Percentiles rank a stretch among this genome's conserved stretches.
These are phyloP conservation scores for Rhodomyrtus psidioides DNA, from an alignment of 441 rosid species.

Conservation along the genomic window DNA sequence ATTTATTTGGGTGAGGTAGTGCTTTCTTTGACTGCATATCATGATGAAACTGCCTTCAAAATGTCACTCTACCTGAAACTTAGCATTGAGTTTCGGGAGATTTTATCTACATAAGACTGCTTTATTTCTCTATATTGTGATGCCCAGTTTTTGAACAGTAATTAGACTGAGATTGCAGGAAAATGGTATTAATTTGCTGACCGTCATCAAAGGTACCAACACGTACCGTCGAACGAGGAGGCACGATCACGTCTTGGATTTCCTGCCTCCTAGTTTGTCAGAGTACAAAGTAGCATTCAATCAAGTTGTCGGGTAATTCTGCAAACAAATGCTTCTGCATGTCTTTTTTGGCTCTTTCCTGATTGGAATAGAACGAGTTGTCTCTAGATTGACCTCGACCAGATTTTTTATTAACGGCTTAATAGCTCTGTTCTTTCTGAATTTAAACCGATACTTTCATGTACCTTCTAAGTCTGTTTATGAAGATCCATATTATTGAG, in stretches of 20 bases:
- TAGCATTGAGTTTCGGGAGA: not conserved
- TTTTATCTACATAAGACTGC: not conserved
- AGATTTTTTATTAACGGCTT: not conserved
- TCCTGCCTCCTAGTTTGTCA: constrained; percentile 69
- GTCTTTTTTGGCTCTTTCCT: not conserved
- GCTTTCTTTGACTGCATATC: not conserved
- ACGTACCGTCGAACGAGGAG: constrained; percentile 57
- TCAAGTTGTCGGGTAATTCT: constrained; percentile 37
- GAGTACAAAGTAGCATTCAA: constrained; percentile 36
- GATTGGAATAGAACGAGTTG: not conserved
- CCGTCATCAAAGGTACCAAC: constrained; percentile 64
- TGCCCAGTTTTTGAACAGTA: not conserved
- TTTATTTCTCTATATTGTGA: not conserved
- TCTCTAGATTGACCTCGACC: not conserved
- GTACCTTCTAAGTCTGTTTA: not conserved
- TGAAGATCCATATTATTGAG: not conserved
- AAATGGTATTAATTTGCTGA: constrained; percentile 51
- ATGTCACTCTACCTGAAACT: not conserved
- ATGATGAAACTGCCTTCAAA: not conserved
- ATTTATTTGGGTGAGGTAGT: not conserved
- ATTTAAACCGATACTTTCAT: not conserved
- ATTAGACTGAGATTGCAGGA: constrained; percentile 35
- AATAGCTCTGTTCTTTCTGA: not conserved
- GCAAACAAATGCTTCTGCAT: not conserved
- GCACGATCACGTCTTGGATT: constrained; percentile 54